Base-by-base conservation (phyloP, 1,284 basidiomycete genomes). In the Ceratobasidium sp. region DNA sequence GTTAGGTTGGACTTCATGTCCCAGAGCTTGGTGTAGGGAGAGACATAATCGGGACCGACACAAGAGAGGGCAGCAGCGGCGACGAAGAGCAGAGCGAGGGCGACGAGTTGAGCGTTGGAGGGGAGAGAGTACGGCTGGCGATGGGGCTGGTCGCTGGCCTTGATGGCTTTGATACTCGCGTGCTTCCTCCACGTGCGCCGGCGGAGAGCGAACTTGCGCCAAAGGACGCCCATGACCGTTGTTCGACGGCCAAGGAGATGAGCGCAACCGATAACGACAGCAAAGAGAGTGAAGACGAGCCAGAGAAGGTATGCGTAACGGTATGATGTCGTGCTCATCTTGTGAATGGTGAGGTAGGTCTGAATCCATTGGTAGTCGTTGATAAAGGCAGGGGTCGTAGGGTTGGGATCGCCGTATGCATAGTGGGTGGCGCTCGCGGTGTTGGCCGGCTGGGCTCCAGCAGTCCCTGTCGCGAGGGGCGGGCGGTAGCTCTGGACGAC, bases 21-120 rank as follows among this genome's bases (percentile, higher is more conserved):
- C 83, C 88, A 90, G 4, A 88, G 79, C 27, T 82, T 83, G 1
- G 86, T 82, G 15, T 81, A 80, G 0, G 93, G 92, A 0, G 87
- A 84, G 78, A 95, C 86, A 80, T 94, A 93, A 82, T 95, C 93
- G 11, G 91, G 88, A 14, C 94, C 94, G 19, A 90, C 82, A 74
- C 92, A 85, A 15, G 84, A 84, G 54, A 91, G 83, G 7, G 85
- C 79, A 33, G 89, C 77, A 6, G 87, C 82, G 3, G 84, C 79
- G 71, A 86, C 76, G 45, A 85, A 79, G 31, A 93, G 80, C 50
- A 86, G 73, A 50, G 80, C 73, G 47, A 89, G 80, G 3, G 84
- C 83, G 60, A 91, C 82, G 22, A 91, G 81, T 75, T 90, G 87
- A 1, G 87, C 86, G 79, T 92, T 91, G 67, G 89, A 88, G 1